Conservation (phyloP, 306 rosid genomes). For the Castanea sativa region DNA sequence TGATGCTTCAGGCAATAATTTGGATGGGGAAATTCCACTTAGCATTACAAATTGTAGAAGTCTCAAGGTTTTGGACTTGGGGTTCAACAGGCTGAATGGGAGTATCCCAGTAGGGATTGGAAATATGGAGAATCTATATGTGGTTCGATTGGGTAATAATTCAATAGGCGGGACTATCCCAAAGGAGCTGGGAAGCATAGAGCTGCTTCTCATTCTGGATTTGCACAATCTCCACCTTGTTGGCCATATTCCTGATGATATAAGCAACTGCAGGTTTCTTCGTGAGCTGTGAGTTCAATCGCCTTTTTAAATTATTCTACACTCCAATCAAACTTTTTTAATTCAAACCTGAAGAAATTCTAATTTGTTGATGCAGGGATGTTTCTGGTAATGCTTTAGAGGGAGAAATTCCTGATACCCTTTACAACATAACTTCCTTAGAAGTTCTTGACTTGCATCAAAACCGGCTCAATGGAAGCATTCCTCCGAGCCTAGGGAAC, state of each 20-base stretch:
- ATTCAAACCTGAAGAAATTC: conserved; percentile 29
- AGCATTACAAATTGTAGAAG: conserved; percentile 70
- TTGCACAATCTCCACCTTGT: conserved; percentile 73
- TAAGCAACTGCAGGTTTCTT: conserved; percentile 78
- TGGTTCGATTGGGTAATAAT: conserved; percentile 74
- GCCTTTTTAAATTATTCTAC: conserved; percentile 28
- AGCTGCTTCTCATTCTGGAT: conserved; percentile 80
- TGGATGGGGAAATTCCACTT: conserved; percentile 80
- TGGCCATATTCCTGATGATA: conserved; percentile 71
- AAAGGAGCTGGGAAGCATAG: conserved; percentile 55
- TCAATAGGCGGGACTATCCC: conserved; percentile 72
- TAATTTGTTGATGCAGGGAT: conserved; percentile 66
- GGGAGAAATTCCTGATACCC: conserved; percentile 68
- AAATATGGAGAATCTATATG: conserved; percentile 52
- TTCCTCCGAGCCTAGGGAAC: conserved; percentile 69
- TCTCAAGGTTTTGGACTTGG: conserved; percentile 72
- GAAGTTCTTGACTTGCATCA: conserved; percentile 72
- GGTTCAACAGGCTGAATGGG: conserved; percentile 65
- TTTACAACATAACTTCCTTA: conserved; percentile 71
- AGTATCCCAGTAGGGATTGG: conserved; percentile 59
- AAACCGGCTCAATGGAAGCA: conserved; percentile 74
- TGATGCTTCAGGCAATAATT: conserved; percentile 75
- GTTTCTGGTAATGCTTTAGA: conserved; percentile 74
- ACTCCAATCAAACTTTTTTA: conserved; percentile 22
- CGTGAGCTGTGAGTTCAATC: conserved; percentile 82